A percentile compares a stretch with the other conserved stretches of the same genome.
Conservation (phyloP, 441 rosid genomes). For the Hura crepitans region DNA sequence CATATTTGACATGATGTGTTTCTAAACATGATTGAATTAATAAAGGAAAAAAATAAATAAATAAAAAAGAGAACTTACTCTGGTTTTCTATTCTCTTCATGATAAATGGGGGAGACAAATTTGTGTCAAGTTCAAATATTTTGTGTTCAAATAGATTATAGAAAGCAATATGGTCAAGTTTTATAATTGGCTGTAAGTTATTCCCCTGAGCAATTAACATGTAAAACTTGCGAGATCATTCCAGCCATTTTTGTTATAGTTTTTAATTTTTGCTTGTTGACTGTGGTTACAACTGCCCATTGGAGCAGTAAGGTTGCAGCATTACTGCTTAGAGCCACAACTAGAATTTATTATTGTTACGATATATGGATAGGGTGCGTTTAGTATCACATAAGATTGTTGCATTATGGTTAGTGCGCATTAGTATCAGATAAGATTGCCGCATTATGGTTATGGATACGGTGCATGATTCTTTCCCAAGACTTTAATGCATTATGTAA, state of each 20-base stretch:
- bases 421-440: no score
- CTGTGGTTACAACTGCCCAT: not conserved
- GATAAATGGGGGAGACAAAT: not conserved
- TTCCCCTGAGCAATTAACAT: not conserved
- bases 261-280: not conserved
- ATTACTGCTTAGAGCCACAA: not conserved
- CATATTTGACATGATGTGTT: not conserved
- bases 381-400: no score
- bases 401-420: no score
- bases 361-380: no score
- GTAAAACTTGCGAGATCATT: not conserved
- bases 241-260: not conserved
- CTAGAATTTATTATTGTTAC: no score
- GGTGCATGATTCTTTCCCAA: not conserved
- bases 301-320: not conserved
- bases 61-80: not conserved
- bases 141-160: not conserved
- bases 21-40: not conserved
- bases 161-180: not conserved
- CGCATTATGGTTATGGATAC: no score
- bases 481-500: not conserved
- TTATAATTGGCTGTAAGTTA: not conserved
- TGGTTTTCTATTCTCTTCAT: not conserved
- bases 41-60: not conserved
- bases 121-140: not conserved